These are phyloP conservation scores for Hyaloscypha bicolor DNA, from an alignment of 495 filamentous ascomycete species.

Conservation along the genomic window DNA sequence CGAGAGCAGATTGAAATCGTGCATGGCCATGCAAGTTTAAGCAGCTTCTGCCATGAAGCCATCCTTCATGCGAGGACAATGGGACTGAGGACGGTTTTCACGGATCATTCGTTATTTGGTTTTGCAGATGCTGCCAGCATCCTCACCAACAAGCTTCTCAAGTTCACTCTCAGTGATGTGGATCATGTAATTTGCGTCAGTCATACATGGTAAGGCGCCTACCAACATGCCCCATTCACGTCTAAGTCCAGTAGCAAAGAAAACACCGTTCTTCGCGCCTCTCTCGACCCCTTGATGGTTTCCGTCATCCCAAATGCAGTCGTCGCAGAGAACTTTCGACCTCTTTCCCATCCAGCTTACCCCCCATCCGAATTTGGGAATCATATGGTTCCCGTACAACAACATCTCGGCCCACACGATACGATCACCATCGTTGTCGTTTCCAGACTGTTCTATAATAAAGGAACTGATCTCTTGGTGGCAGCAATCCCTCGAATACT, in stretches of 20 bases:
- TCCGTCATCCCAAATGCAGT: conserved; percentile 98
- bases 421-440: conserved; percentile 96
- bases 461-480: conserved; percentile 93
- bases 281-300: conserved; percentile 93
- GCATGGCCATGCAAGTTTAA: conserved; percentile 91
- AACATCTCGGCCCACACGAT: conserved; percentile 71
- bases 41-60: conserved; percentile 90
- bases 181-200: conserved; percentile 98
- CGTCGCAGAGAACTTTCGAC: conserved; percentile 92
- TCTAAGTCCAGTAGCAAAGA: conserved; percentile 70
- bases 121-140: conserved; percentile 97
- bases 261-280: conserved; percentile 94
- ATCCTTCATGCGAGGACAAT: conserved; percentile 96
- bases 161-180: conserved; percentile 94
- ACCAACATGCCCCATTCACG: background rate
- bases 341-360: conserved; percentile 50
- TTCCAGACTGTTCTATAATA: conserved; percentile 97
- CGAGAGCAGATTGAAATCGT: conserved; percentile 95
- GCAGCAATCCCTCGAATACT: conserved; percentile 93
- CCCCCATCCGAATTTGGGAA: conserved; percentile 30
- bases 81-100: conserved; percentile 94
- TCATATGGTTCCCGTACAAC: conserved; percentile 37
- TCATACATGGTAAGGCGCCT: conserved; percentile 77
- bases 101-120: conserved; percentile 96
- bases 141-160: conserved; percentile 92